A percentile compares a stretch with the other conserved stretches of the same genome.
Evolutionary conservation across 768 basidiomycete species (phyloP).

Genomic region (Dioszegia hungarica): DNA sequence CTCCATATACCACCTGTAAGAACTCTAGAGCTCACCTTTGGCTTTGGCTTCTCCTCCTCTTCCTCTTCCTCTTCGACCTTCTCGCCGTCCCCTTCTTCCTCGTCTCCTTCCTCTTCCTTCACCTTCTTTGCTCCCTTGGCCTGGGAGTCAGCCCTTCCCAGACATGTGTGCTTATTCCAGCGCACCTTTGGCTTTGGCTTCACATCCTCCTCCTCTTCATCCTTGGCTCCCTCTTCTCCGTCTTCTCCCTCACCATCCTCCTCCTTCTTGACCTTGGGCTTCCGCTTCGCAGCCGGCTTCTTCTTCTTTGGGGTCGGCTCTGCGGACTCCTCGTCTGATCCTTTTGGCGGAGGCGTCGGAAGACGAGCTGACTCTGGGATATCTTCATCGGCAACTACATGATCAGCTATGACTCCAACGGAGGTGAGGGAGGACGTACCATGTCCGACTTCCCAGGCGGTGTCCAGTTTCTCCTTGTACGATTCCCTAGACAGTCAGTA

Average conservation of each 20-base stretch:
- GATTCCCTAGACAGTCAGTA: conserved; percentile 49
- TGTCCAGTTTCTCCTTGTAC: conserved; percentile 64
- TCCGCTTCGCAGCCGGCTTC: conserved; percentile 9
- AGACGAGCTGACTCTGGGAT: conserved; percentile 51
- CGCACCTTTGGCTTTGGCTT: conserved; percentile 57
- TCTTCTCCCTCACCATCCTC: conserved; percentile 1
- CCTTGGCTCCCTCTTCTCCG: conserved; percentile 44
- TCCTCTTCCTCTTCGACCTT: conserved; percentile 13
- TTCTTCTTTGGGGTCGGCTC: conserved; percentile 43
- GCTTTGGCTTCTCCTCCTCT: conserved; percentile 18
- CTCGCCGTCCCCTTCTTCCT: conserved; percentile 16
- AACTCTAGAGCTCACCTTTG: neutral
- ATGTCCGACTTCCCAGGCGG: conserved; percentile 70
- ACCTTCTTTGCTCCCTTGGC: conserved; percentile 13
- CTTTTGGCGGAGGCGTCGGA: conserved; percentile 1
- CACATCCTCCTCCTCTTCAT: conserved; percentile 50
- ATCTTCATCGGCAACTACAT: conserved; percentile 70
- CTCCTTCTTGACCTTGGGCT: conserved; percentile 8
- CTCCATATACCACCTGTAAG: conserved; percentile 15
- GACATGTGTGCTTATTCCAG: conserved; percentile 18
- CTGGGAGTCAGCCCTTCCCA: neutral
- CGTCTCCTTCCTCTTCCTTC: conserved; percentile 18
- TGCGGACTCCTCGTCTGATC: conserved; percentile 1
- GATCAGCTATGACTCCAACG: neutral
- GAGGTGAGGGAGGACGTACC: conserved; percentile 25